phyloP scores from a whole-genome alignment of 2,329 filamentous ascomycete genomes.

The Aureobasidium namibiae region DNA sequence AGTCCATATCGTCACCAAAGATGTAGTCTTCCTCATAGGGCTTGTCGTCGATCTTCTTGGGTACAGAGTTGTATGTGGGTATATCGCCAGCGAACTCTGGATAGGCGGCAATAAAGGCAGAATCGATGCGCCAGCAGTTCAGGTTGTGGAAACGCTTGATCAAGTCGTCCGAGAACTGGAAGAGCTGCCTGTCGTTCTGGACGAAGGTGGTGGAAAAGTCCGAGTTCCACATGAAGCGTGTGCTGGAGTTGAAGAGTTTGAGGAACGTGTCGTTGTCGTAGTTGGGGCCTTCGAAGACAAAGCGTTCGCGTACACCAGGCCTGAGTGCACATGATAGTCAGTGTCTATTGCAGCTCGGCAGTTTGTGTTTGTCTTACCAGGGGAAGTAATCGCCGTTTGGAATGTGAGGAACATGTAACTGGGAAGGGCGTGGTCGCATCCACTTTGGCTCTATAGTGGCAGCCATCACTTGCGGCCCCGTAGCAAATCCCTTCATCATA shows the following conservation, averaged over 20 bases:
- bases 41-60: conserved; percentile 3
- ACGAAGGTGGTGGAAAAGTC: not conserved
- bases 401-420: conserved; percentile 4
- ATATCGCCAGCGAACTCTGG: conserved; percentile 12
- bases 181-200: conserved; percentile 3
- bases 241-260: conserved; percentile 4
- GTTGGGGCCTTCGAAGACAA: conserved; percentile 7
- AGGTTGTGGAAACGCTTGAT: conserved; percentile 10
- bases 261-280: conserved; percentile 10
- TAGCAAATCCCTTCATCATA: conserved; percentile 7
- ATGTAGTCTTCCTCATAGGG: not conserved
- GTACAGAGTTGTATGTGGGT: conserved; percentile 9
- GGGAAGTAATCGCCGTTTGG: conserved; percentile 9
- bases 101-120: conserved; percentile 6
- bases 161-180: conserved; percentile 9
- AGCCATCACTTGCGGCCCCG: not conserved
- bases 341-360: not conserved
- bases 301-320: conserved; percentile 11
- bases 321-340: not conserved
- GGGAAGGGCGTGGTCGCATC: conserved; percentile 9
- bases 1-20: not conserved
- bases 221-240: conserved; percentile 9
- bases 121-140: conserved; percentile 9
- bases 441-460: conserved; percentile 5
- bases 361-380: not conserved